Evolutionary conservation across 768 basidiomycete species (phyloP).

Genomic region (Royoungia palumana): DNA sequence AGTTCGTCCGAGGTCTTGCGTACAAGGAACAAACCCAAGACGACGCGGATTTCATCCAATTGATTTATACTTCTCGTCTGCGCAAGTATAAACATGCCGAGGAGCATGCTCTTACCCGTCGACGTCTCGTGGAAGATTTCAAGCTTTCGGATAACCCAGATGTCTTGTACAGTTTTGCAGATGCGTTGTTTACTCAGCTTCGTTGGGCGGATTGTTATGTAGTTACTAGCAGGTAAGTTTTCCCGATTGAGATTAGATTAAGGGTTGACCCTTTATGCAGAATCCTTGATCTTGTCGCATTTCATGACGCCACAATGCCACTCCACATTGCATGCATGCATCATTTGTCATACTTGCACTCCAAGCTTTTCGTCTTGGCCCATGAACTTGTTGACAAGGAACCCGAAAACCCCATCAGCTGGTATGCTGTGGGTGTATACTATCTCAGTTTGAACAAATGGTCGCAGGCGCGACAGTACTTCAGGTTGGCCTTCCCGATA

Average conservation of each 20-base stretch:
- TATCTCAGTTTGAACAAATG: constrained; percentile 86
- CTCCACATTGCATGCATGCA: constrained; percentile 98
- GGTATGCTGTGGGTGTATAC: constrained; percentile 99
- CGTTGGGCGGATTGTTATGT: constrained; percentile 93
- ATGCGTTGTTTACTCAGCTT: constrained; percentile 82
- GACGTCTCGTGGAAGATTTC: constrained; percentile 78
- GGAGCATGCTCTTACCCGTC: constrained; percentile 79
- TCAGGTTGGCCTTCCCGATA: constrained; percentile 62
- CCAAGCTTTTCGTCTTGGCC: constrained; percentile 91
- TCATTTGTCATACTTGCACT: constrained; percentile 87
- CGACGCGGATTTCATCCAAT: constrained; percentile 86
- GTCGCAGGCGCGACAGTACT: constrained; percentile 89
- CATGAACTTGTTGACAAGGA: constrained; percentile 95
- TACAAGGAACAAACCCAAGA: constrained; percentile 82
- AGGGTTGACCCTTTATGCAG: constrained; percentile 37
- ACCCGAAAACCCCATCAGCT: constrained; percentile 88
- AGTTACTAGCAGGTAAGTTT: constrained; percentile 70
- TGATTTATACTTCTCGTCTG: constrained; percentile 89
- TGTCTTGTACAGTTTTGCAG: constrained; percentile 86
- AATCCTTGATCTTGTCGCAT: constrained; percentile 78
- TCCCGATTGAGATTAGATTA: neutral
- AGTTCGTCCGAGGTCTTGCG: constrained; percentile 82
- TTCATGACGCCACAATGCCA: constrained; percentile 88
- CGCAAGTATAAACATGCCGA: constrained; percentile 84
- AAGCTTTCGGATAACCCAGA: constrained; percentile 89